Percentiles rank a stretch among this genome's conserved stretches.
phyloP scores from a whole-genome alignment of 2,329 filamentous ascomycete species.

The Exophiala sp. region DNA sequence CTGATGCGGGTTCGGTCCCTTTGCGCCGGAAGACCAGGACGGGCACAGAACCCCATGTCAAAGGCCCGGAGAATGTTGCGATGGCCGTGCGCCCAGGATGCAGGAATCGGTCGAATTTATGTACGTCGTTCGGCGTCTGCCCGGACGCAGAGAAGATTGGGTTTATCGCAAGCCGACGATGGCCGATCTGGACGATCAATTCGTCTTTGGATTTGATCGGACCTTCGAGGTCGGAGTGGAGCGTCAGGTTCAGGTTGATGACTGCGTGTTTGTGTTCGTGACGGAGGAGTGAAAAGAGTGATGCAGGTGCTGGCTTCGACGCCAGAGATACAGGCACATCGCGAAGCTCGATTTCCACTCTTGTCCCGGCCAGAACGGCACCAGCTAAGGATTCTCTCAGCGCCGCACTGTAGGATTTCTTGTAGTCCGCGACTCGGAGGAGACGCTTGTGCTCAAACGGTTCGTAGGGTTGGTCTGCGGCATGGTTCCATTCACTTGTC shows the following conservation, averaged over 20 bases:
- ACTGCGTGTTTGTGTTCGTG: constrained; percentile 93
- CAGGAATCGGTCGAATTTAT: constrained; percentile 90
- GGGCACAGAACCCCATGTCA: constrained; percentile 90
- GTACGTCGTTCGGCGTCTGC: constrained; percentile 89
- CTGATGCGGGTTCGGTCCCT: neutral
- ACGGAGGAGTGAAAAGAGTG: constrained; percentile 77
- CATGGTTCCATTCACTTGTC: constrained; percentile 80
- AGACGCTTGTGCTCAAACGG: constrained; percentile 85
- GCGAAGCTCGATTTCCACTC: constrained; percentile 71
- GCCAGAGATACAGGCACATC: constrained; percentile 52
- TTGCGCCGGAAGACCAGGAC: constrained; percentile 71
- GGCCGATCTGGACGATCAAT: constrained; percentile 83
- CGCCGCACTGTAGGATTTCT: constrained; percentile 68
- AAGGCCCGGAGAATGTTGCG: constrained; percentile 79
- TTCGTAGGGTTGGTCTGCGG: constrained; percentile 78
- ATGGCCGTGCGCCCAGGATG: constrained; percentile 87
- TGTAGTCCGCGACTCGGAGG: constrained; percentile 84
- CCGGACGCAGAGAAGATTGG: constrained; percentile 86
- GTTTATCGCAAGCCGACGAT: constrained; percentile 78
- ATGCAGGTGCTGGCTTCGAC: constrained; percentile 55
- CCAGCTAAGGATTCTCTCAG: constrained; percentile 81
- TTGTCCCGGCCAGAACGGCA: constrained; percentile 74
- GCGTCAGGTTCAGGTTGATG: constrained; percentile 81
- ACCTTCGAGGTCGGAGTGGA: constrained; percentile 67
- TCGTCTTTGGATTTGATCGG: constrained; percentile 90